Evolutionary conservation across 306 rosid genomes (phyloP).

Genomic region (Cercis canadensis): DNA sequence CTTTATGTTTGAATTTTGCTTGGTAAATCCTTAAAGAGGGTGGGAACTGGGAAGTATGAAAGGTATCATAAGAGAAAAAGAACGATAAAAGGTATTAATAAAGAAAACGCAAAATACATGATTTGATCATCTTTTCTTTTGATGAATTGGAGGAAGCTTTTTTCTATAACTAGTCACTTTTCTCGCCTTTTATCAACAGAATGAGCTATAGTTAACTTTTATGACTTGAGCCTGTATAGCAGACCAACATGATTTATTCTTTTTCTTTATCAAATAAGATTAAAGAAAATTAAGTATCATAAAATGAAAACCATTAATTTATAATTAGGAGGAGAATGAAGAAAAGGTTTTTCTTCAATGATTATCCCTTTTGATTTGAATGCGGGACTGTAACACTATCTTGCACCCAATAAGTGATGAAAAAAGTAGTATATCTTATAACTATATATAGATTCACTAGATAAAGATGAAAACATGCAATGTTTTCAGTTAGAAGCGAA

Average conservation of each 20-base stretch:
- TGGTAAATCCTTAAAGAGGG: neutral
- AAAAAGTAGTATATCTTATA: no score
- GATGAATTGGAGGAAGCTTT: constrained; percentile 25
- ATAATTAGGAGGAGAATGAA: no score
- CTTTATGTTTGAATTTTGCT: constrained; percentile 11
- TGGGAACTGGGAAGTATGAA: constrained; percentile 4
- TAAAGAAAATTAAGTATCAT: no score
- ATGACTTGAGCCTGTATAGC: no score
- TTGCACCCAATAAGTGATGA: no score
- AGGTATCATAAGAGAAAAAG: neutral
- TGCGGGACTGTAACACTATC: no score
- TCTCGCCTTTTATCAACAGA: constrained; percentile 9
- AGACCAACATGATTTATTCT: no score
- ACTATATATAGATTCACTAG: neutral
- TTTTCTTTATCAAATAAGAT: no score
- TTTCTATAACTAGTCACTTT: neutral
- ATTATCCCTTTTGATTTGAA: no score
- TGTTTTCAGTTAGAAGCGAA: neutral
- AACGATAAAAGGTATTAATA: neutral
- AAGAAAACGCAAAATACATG: constrained; percentile 11
- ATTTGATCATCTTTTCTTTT: constrained; percentile 14
- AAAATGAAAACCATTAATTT: no score
- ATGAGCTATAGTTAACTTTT: no score
- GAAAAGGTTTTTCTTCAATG: no score
- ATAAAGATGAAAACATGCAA: neutral